Base-by-base conservation (phyloP, 176 grass and related monocot species). In the Rhynchospora tenuis region DNA sequence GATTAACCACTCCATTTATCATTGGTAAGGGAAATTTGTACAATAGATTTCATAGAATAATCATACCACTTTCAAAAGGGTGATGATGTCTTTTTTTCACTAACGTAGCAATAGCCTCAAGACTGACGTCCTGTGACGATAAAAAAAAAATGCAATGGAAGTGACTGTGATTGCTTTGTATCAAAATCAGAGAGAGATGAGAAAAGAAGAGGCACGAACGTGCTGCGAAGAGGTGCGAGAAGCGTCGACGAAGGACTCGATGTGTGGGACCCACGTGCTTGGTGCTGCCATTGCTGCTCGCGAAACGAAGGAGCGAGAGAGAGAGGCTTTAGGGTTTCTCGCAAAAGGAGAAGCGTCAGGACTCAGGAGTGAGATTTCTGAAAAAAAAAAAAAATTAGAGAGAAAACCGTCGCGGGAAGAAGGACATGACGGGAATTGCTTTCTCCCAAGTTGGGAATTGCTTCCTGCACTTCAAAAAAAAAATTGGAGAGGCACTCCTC, bases 1-100 rank as follows among this genome's bases (percentile, higher is more conserved):
- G n/a, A n/a, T n/a, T 27, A 16, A 52, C 11, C 22, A 27, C 46
- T 75, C 51, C 22, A 16, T 20, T 24, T 14, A 45, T n/a, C n/a
- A n/a, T n/a, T n/a, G n/a, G n/a, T n/a, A n/a, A n/a, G n/a, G n/a
- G 16, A 81, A 66, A 60, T 14, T 10, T n/a, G 72, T 63, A 4
- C 9, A 72, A 60, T 81, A 14, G 8, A 75, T 16, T 73, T 84
- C 1, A 10, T 15, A 29, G 14, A 65, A 28, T 4, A 50, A 50
- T 79, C 84, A 31, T 76, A 98, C 95, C 95, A 98, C 88, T 84
- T 86, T 86, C 2, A 93, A 92, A 15, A 98, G 90, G 9, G 79
- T 92, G 67, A 98, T 27, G 54, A 80, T 69, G 84, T 88, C 89
- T 47, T 90, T 98, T n/a, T 44, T 89, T 93, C 85, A 98, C 90